A percentile compares a stretch with the other conserved stretches of the same genome.
Conservation (phyloP, 208 protist species). For the Crithidia brevicula region DNA sequence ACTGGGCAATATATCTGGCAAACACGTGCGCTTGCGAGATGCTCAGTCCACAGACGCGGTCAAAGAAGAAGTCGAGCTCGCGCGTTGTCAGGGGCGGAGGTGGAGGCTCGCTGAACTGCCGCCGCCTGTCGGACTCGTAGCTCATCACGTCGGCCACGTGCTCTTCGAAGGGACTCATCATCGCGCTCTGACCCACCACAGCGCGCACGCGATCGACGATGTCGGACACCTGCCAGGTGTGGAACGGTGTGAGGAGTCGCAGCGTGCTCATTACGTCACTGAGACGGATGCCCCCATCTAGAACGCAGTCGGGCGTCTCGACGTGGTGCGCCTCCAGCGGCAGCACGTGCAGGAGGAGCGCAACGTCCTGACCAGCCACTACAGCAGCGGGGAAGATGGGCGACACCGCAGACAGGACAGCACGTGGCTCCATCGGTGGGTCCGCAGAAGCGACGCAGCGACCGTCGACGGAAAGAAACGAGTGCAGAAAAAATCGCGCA, state of each 20-base stretch:
- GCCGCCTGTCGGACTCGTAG: constrained; percentile 12
- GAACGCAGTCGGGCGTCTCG: background rate
- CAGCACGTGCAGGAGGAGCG: constrained; percentile 52
- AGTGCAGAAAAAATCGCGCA: constrained; percentile 1
- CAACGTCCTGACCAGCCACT: constrained; percentile 56
- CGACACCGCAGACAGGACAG: constrained; percentile 25
- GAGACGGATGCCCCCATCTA: constrained; percentile 21
- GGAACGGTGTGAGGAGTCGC: constrained; percentile 36
- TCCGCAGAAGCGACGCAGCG: constrained; percentile 21
- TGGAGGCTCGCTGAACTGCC: constrained; percentile 19
- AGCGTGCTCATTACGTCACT: constrained; percentile 27
- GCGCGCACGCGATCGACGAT: constrained; percentile 16
- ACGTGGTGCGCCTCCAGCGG: constrained; percentile 36
- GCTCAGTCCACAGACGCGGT: constrained; percentile 32
- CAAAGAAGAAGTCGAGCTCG: constrained; percentile 42
- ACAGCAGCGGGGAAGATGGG: constrained; percentile 52
- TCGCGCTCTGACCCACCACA: constrained; percentile 25
- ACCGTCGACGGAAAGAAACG: constrained; percentile 36
- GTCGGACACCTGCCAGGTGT: constrained; percentile 27
- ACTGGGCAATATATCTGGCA: constrained; percentile 28
- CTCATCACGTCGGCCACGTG: constrained; percentile 39
- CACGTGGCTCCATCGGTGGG: constrained; percentile 11
- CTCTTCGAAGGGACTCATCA: constrained; percentile 47
- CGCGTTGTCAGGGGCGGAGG: constrained; percentile 27
- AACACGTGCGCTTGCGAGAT: constrained; percentile 60